These are phyloP conservation scores for Lachancea thermotolerans DNA, from an alignment of 805 yeast species.

Conservation along the genomic window DNA sequence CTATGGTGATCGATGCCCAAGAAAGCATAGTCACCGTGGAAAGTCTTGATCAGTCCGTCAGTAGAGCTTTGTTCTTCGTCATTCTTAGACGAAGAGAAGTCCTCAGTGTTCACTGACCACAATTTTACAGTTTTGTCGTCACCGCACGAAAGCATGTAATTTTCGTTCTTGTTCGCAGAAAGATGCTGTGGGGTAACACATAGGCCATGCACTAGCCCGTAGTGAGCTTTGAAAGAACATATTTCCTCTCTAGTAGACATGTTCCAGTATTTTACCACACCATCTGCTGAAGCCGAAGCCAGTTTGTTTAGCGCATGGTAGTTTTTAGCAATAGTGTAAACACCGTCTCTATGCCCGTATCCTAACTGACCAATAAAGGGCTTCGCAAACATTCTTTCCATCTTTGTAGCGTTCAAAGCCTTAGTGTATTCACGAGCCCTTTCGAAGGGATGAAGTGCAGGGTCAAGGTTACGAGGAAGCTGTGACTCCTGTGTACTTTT, in stretches of 20 bases:
- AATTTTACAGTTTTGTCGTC: slow-evolving; percentile 83
- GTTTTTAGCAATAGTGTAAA: slow-evolving; percentile 80
- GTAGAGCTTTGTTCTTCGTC: slow-evolving; percentile 31
- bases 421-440: slow-evolving; percentile 94
- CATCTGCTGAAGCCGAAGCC: slow-evolving; percentile 95
- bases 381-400: slow-evolving; percentile 95
- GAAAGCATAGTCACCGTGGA: slow-evolving; percentile 75
- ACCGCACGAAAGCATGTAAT: slow-evolving; percentile 70
- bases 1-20: slow-evolving; percentile 83
- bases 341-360: slow-evolving; percentile 91
- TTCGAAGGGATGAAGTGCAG: slow-evolving; percentile 94
- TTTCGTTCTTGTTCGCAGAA: slow-evolving; percentile 29
- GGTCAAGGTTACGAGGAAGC: slow-evolving; percentile 82
- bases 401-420: slow-evolving; percentile 89
- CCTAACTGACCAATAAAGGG: slow-evolving; percentile 96
- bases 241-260: slow-evolving; percentile 69
- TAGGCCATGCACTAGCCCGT: slow-evolving; percentile 82
- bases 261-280: slow-evolving; percentile 91
- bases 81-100: slow-evolving; percentile 33
- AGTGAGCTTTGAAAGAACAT: slow-evolving; percentile 79
- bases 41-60: slow-evolving; percentile 68
- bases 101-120: slow-evolving; percentile 67
- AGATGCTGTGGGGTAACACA: slow-evolving; percentile 52
- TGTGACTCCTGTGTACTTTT: slow-evolving; percentile 83
- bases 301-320: slow-evolving; percentile 59